Conservation (phyloP, 164 flowering plant species). For the Stephania cephalantha region DNA sequence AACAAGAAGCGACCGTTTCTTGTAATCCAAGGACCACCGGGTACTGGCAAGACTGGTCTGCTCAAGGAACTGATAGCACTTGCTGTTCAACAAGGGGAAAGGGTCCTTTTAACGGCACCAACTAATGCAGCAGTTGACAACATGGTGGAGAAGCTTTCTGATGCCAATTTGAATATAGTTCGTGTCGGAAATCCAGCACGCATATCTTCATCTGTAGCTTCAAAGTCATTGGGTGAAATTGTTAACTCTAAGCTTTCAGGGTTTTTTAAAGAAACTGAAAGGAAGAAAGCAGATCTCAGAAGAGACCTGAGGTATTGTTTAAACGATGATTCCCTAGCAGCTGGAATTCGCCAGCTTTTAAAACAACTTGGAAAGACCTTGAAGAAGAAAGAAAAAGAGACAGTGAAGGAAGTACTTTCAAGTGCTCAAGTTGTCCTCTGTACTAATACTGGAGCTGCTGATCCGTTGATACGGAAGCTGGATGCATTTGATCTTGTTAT, state of each 20-base stretch:
- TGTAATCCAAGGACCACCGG: slow-evolving; percentile 86
- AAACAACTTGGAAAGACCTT: slow-evolving; percentile 74
- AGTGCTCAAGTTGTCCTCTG: slow-evolving; percentile 80
- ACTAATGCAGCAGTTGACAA: slow-evolving; percentile 96
- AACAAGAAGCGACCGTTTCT: slow-evolving; percentile 72
- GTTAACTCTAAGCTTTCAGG: slow-evolving; percentile 57
- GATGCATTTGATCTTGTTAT: slow-evolving; percentile 75
- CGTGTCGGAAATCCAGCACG: slow-evolving; percentile 94
- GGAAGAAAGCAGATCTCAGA: slow-evolving; percentile 74
- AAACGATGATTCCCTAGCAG: slow-evolving; percentile 84
- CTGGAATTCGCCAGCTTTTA: slow-evolving; percentile 90
- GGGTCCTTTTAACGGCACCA: slow-evolving; percentile 90
- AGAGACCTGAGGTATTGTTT: slow-evolving; percentile 70
- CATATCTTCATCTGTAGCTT: slow-evolving; percentile 66
- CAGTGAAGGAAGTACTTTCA: slow-evolving; percentile 60
- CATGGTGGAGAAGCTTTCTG: slow-evolving; percentile 82
- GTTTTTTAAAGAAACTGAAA: slow-evolving; percentile 54
- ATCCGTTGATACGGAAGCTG: slow-evolving; percentile 63
- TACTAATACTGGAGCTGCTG: slow-evolving; percentile 88
- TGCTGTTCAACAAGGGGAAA: slow-evolving; percentile 75
- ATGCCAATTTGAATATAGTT: slow-evolving; percentile 56
- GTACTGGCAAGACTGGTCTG: slow-evolving; percentile 84
- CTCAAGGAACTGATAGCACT: slow-evolving; percentile 60
- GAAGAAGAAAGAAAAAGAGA: slow-evolving; percentile 83
- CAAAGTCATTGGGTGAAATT: slow-evolving; percentile 68